Base-by-base conservation (phyloP, 2,329 filamentous ascomycete species). In the Purpureocillium lavendulum region DNA sequence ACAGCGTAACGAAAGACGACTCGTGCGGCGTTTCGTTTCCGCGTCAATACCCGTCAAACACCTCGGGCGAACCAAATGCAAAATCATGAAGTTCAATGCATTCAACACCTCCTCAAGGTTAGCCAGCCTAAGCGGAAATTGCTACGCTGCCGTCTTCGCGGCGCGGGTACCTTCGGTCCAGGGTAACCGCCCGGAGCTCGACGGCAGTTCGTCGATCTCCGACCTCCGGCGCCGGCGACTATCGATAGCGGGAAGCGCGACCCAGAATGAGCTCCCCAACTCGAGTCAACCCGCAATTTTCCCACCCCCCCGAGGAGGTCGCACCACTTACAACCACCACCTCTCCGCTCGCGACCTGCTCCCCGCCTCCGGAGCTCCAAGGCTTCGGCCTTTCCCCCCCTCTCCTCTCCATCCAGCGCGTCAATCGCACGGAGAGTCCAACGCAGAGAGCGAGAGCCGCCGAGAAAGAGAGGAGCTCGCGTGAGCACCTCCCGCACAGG, bases 151-250 rank as follows among this genome's bases (percentile, higher is more conserved):
- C 21, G 21, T 26, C 10, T 26, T 26, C 6, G 6, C 10, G 36
- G 24, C 14, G 18, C 18, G 35, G 17, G 4, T 9, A 13, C 1
- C 7, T 31, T 7, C 13, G 31, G 35, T 43, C 14, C 33, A 51
- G 49, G 48, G 49, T 50, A 50, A 26, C 21, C 6, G 21, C 21
- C 21, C 21, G 21, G n/a, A n/a, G n/a, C 21, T 26, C 10, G 21
- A 26, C 10, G 21, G 6, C 6, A 26, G 31, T 24, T 4, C 15
- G 15, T 36, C 34, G 13, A 38, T 31, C 36, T 38, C 30, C 36
- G 36, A 33, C 30, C 29, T 30, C 30, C 36, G 36, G 30, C 32
- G 4, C 38, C 32, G 26, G 32, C 6, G 21, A 5, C 26, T 30
- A 33, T 38, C 36, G 36, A 38, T 32, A 33, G 12, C 34, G 21